These are phyloP conservation scores for Tricholoma matsutake DNA, from an alignment of 768 basidiomycete species.

Conservation along the genomic window DNA sequence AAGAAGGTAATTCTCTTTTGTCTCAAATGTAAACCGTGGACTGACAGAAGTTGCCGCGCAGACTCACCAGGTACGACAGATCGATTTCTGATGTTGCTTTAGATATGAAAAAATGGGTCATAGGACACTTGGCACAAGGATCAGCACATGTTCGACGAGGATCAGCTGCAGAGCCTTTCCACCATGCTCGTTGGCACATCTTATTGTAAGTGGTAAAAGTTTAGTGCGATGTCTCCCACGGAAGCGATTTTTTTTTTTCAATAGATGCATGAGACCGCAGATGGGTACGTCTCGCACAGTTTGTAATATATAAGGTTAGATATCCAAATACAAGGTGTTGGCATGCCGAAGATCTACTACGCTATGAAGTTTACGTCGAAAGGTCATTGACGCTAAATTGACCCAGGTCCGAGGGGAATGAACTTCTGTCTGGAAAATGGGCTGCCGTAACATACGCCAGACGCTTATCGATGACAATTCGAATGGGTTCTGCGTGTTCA, in stretches of 20 bases:
- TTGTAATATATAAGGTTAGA: not conserved
- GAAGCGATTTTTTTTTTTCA: not conserved
- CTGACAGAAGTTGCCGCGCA: conserved; percentile 23
- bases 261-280: conserved; percentile 12
- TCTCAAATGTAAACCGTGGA: conserved; percentile 6
- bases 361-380: not conserved
- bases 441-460: not conserved
- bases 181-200: conserved; percentile 90
- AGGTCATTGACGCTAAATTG: not conserved
- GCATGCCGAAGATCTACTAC: not conserved
- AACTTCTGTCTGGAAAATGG: not conserved
- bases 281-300: not conserved
- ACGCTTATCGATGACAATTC: conserved; percentile 19
- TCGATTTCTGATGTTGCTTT: conserved; percentile 8
- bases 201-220: conserved; percentile 56
- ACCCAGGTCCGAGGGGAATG: not conserved
- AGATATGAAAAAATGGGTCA: conserved; percentile 14
- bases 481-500: conserved; percentile 16
- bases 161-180: conserved; percentile 82
- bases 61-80: conserved; percentile 57
- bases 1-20: conserved; percentile 58
- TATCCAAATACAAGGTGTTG: not conserved
- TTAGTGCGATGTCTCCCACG: not conserved
- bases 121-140: conserved; percentile 94
- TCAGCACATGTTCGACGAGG: conserved; percentile 82